phyloP scores from a whole-genome alignment of 1,284 basidiomycete genomes.

The Fomitopsis schrenkii region DNA sequence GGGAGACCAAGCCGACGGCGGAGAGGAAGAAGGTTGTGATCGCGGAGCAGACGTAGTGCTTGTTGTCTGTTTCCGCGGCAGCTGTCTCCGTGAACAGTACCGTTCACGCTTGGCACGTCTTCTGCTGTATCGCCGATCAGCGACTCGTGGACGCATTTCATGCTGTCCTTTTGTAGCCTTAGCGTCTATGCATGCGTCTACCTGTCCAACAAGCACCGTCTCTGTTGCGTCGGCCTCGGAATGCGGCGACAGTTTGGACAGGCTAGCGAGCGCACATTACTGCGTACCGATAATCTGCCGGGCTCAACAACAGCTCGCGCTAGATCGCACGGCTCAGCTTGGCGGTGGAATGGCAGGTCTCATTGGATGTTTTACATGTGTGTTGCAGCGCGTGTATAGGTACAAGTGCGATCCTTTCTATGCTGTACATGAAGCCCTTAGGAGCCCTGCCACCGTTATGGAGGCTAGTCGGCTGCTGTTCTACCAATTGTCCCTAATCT shows the following conservation, averaged over 20 bases:
- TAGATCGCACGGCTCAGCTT: too few relatives aligned
- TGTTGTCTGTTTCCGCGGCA: background rate
- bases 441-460: too few relatives aligned
- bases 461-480: too few relatives aligned
- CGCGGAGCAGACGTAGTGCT: constrained; percentile 61
- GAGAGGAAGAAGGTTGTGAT: constrained; percentile 87
- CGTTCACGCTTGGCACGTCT: background rate
- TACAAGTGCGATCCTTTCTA: background rate
- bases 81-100: background rate
- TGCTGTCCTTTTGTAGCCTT: too few relatives aligned
- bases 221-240: too few relatives aligned
- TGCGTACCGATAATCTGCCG: too few relatives aligned
- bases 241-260: too few relatives aligned
- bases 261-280: too few relatives aligned
- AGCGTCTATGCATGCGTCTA: background rate
- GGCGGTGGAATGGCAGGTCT: too few relatives aligned
- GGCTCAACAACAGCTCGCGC: too few relatives aligned
- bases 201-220: background rate
- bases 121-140: background rate
- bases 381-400: background rate
- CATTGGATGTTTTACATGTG: background rate
- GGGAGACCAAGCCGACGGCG: constrained; percentile 86
- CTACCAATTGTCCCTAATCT: too few relatives aligned
- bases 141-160: too few relatives aligned
- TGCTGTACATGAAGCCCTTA: background rate